A percentile compares a stretch with the other conserved stretches of the same genome.
phyloP scores from a whole-genome alignment of 2,329 filamentous ascomycete species.

The Trichoderma semiorbis region DNA sequence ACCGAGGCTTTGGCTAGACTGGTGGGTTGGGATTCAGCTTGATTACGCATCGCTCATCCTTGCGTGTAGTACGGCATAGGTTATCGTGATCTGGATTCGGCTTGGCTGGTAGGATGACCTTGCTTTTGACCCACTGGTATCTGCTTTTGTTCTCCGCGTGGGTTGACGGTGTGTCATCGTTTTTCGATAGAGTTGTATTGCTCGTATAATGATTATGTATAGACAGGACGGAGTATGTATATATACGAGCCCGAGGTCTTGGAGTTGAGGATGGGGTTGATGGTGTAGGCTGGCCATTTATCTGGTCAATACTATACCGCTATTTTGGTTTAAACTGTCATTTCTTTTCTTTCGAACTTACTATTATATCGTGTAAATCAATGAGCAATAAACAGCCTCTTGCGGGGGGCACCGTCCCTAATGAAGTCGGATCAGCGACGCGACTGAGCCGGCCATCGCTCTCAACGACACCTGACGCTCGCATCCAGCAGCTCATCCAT shows the following conservation, averaged over 20 bases:
- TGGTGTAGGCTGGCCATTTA: not conserved
- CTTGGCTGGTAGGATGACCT: not conserved
- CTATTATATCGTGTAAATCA: not conserved
- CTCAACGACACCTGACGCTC: not conserved
- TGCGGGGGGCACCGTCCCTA: not conserved
- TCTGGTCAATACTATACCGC: not conserved
- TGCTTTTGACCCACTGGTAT: not conserved
- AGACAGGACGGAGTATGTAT: not conserved
- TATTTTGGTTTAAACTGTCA: not conserved
- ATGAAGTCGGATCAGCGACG: not conserved
- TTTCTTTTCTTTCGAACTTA: not conserved
- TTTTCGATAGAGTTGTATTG: not conserved
- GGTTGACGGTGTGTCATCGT: not conserved
- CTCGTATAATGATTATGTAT: not conserved
- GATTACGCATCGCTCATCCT: not conserved
- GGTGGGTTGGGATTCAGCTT: not conserved
- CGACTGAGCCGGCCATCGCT: not conserved
- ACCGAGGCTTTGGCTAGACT: not conserved
- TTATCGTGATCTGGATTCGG: not conserved
- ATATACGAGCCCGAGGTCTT: not conserved
- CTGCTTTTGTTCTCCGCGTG: not conserved
- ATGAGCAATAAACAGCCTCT: not conserved
- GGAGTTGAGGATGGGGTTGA: not conserved
- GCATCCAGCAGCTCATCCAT: slow-evolving; percentile 19
- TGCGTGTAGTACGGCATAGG: not conserved